Base-by-base conservation (phyloP, 2,329 filamentous ascomycete species). In the Colletotrichum costaricense region DNA sequence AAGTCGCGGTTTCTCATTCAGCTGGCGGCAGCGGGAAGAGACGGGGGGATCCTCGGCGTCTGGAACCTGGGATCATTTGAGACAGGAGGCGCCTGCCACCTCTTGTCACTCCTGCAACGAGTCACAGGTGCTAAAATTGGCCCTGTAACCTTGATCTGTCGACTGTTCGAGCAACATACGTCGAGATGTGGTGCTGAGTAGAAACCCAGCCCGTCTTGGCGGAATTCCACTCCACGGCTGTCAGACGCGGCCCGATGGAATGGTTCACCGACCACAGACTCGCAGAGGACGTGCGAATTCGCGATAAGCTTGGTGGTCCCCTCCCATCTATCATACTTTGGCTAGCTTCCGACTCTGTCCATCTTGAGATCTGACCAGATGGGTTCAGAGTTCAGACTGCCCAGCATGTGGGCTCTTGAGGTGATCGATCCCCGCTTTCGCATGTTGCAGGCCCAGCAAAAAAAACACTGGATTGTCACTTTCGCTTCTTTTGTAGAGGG, bases 11-110 rank as follows among this genome's bases (percentile, higher is more conserved):
- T 22, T 1, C 42, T 49, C 42, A 22, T 22, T 49, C 19, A 49
- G 42, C n/a, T 49, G 8, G 42, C 42, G 8, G 16, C 42, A 11
- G 42, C 42, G 30, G 24, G 16, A n/a, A 24, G 24, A 56, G 58
- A 59, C 38, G 38, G 38, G 70, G 67, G 59, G 59, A 46, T 60
- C 46, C 59, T 73, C 60, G 66, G 60, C 66, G 64, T 73, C 70
- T 14, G 70, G 35, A 58, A 22, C 16, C 35, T 19, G 58, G 28
- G 52, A 38, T 56, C 19, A 56, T 16, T 26, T 56, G 49, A 56
- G 52, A 56, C 49, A 56, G 30, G 4, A 54, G 28, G 62, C 28
- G 46, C 46, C 8, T 55, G 46, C 54, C 42, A 63, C 11, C 11
- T 35, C 38, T 30, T 26, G 22, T 26, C 24, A 14, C 11, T 35